Percentiles rank a stretch among this genome's conserved stretches.
phyloP scores from a whole-genome alignment of 1,284 basidiomycete species.

The Pholiota adiposa region DNA sequence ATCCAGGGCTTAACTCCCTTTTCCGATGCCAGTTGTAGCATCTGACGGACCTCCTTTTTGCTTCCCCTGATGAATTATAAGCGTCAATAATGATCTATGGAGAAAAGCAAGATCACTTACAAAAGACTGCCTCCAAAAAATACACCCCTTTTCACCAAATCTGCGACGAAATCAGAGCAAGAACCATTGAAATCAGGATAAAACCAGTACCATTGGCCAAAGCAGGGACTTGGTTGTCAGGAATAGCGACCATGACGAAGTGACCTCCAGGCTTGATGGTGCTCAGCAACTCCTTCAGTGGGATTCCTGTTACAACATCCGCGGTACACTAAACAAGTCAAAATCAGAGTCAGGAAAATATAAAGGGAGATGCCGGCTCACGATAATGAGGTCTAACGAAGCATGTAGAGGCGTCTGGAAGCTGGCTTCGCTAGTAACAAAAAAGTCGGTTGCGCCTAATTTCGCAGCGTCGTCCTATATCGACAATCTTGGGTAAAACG shows the following conservation, averaged over 20 bases:
- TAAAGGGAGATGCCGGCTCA: too few species aligned
- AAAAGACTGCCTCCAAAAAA: slow-evolving; percentile 32
- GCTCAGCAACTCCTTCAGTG: slow-evolving; percentile 31
- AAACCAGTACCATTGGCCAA: slow-evolving; percentile 22
- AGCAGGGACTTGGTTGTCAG: slow-evolving; percentile 29
- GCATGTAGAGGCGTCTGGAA: slow-evolving; percentile 50
- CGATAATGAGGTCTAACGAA: slow-evolving; percentile 67
- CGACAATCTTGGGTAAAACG: not conserved
- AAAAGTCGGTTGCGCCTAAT: slow-evolving; percentile 62
- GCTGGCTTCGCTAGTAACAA: slow-evolving; percentile 42
- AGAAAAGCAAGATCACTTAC: slow-evolving; percentile 24
- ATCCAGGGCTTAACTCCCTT: slow-evolving; percentile 41
- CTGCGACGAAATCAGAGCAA: slow-evolving; percentile 8
- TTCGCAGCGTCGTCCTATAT: slow-evolving; percentile 58
- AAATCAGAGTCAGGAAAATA: slow-evolving; percentile 47
- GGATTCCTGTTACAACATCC: slow-evolving; percentile 57
- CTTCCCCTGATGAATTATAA: slow-evolving; percentile 53
- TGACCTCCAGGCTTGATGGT: slow-evolving; percentile 29
- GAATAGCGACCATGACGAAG: slow-evolving; percentile 40
- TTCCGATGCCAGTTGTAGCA: slow-evolving; percentile 62
- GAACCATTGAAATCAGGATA: not conserved
- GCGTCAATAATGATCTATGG: not conserved
- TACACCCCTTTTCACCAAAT: slow-evolving; percentile 23
- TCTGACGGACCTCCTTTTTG: slow-evolving; percentile 63
- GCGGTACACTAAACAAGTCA: slow-evolving; percentile 56